These are phyloP conservation scores for Biscogniauxia mediterranea DNA, from an alignment of 2,329 filamentous ascomycete genomes.

Conservation along the genomic window DNA sequence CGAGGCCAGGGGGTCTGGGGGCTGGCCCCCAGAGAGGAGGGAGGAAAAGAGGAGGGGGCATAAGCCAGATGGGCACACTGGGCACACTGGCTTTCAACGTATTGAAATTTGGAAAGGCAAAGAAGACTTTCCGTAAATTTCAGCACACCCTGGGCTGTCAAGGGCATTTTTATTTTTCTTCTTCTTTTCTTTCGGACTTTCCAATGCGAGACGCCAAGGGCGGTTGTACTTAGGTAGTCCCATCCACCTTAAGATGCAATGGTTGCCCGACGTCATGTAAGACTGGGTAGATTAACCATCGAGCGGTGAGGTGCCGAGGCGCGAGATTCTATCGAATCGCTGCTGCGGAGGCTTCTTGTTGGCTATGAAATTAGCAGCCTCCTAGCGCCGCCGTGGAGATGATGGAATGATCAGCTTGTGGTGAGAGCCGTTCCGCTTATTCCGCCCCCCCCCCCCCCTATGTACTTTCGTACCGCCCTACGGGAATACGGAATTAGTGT, in stretches of 20 bases:
- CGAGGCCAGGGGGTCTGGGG: no score
- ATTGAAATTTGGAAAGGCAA: no score
- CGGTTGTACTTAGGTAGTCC: neutral
- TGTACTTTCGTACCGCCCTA: neutral
- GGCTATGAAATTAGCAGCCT: neutral
- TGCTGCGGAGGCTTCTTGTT: neutral
- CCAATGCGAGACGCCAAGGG: slow-evolving; percentile 1
- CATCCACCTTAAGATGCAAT: neutral
- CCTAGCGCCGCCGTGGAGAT: neutral
- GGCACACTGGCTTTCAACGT: no score
- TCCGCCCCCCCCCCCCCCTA: neutral
- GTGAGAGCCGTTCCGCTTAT: neutral
- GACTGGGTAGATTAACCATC: neutral
- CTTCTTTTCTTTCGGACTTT: neutral
- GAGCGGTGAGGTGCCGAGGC: neutral
- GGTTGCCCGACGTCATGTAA: neutral
- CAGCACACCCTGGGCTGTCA: no score
- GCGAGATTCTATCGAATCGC: neutral
- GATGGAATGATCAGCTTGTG: neutral
- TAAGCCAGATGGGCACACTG: no score
- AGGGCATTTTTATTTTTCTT: no score
- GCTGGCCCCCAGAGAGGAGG: no score
- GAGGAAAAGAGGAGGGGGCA: no score
- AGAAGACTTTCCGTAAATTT: no score
- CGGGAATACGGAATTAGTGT: no score